A percentile compares a stretch with the other conserved stretches of the same genome.
phyloP scores from a whole-genome alignment of 345 rosid genomes.

The Aegle marmelos region DNA sequence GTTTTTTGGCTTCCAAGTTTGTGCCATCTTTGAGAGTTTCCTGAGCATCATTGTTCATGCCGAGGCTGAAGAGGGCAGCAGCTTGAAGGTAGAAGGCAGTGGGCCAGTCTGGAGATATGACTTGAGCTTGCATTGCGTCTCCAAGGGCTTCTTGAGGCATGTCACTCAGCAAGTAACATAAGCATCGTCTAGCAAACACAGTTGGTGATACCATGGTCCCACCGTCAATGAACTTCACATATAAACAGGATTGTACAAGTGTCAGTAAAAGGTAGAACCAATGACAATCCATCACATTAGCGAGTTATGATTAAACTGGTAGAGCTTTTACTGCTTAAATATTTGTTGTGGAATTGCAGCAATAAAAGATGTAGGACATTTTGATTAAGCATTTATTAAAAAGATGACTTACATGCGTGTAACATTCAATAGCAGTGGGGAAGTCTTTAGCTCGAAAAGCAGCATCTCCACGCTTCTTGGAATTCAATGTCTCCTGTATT shows the following conservation, averaged over 20 bases:
- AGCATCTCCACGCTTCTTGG: constrained; percentile 64
- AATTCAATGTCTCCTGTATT: constrained; percentile 62
- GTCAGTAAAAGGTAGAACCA: not conserved
- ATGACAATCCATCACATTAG: not conserved
- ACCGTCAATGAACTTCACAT: constrained; percentile 62
- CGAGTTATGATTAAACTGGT: not conserved
- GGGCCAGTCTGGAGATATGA: constrained; percentile 73
- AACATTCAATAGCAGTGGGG: constrained; percentile 51
- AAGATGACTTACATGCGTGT: constrained; percentile 42
- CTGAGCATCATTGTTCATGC: constrained; percentile 74
- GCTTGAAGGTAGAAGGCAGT: constrained; percentile 83
- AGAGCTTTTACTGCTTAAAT: not conserved
- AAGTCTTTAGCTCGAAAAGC: constrained; percentile 59
- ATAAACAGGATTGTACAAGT: not conserved
- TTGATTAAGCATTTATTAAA: not conserved
- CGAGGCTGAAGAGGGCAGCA: constrained; percentile 76
- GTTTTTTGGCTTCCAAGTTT: constrained; percentile 65
- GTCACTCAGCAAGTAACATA: constrained; percentile 64
- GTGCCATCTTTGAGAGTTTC: constrained; percentile 87
- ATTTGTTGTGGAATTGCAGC: not conserved
- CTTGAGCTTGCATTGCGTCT: constrained; percentile 84
- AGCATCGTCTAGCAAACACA: constrained; percentile 72
- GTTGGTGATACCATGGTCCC: constrained; percentile 83
- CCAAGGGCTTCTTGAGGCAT: constrained; percentile 85
- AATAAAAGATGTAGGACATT: not conserved